Conservation (phyloP, 306 rosid species). For the Lotus japonicus region DNA sequence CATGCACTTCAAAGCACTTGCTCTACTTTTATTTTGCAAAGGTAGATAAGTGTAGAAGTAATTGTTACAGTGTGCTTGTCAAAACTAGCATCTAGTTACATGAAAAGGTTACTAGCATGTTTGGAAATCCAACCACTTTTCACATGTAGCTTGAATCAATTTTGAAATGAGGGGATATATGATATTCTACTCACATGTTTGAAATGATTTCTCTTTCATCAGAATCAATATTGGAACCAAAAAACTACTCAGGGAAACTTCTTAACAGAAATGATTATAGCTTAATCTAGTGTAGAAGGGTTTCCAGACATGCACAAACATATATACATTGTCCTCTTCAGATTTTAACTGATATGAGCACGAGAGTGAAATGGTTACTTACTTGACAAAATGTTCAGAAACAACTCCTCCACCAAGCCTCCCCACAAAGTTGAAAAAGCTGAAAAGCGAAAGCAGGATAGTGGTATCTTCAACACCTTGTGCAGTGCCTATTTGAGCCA, state of each 20-base stretch:
- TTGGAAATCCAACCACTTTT: too few species aligned
- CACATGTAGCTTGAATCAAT: too few species aligned
- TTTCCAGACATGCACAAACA: too few species aligned
- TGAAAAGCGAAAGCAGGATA: conserved; percentile 56
- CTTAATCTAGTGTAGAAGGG: too few species aligned
- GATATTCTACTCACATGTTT: too few species aligned
- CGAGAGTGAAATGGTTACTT: conserved; percentile 11
- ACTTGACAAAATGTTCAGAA: conserved; percentile 79
- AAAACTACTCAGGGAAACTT: too few species aligned
- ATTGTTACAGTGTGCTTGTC: not conserved
- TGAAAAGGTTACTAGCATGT: not conserved
- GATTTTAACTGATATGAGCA: not conserved
- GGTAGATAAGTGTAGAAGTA: not conserved
- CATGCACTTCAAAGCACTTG: not conserved
- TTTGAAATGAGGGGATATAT: too few species aligned
- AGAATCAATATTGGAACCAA: too few species aligned
- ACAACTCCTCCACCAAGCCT: conserved; percentile 87
- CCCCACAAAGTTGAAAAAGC: conserved; percentile 74
- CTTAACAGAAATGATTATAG: too few species aligned
- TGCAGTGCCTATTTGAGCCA: conserved; percentile 77
- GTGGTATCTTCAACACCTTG: conserved; percentile 68
- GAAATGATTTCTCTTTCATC: too few species aligned
- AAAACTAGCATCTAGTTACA: not conserved
- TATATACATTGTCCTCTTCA: not conserved
- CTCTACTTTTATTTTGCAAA: not conserved